Conservation (phyloP, 345 rosid species). For the Triadica sebifera region DNA sequence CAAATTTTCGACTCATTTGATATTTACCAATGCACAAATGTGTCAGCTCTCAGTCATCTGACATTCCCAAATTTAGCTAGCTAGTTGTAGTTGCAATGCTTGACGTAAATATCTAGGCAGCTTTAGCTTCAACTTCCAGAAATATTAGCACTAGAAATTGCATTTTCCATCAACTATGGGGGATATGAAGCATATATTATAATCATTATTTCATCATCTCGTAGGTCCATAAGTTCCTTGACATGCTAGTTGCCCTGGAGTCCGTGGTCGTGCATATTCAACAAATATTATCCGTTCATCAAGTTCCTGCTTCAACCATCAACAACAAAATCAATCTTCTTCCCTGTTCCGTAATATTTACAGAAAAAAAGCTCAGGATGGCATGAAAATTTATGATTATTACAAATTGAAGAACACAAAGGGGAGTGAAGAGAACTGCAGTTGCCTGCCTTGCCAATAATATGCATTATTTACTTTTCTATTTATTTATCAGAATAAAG, state of each 20-base stretch:
- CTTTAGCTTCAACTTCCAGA: neutral
- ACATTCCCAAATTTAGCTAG: neutral
- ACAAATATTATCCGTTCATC: neutral
- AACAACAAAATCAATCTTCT: neutral
- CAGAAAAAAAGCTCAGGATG: neutral
- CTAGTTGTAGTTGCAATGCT: neutral
- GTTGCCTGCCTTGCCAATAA: too few species aligned
- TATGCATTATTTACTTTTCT: too few species aligned
- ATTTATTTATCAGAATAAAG: too few species aligned
- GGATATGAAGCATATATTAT: too few species aligned
- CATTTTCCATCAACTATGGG: neutral
- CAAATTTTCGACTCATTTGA: neutral
- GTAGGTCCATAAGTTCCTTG: neutral
- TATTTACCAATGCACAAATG: too few species aligned
- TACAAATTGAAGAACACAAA: too few species aligned
- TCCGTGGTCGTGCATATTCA: neutral
- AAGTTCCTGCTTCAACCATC: neutral
- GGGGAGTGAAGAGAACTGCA: too few species aligned
- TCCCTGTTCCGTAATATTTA: neutral
- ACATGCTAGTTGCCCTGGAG: neutral
- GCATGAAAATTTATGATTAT: neutral
- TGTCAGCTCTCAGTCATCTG: neutral
- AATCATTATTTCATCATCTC: too few species aligned
- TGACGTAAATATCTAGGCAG: neutral
- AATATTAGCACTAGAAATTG: neutral